Percentiles rank a stretch among this genome's conserved stretches.
Evolutionary conservation across 2,329 filamentous ascomycete species (phyloP).

Genomic region (Aspergillus sp.): DNA sequence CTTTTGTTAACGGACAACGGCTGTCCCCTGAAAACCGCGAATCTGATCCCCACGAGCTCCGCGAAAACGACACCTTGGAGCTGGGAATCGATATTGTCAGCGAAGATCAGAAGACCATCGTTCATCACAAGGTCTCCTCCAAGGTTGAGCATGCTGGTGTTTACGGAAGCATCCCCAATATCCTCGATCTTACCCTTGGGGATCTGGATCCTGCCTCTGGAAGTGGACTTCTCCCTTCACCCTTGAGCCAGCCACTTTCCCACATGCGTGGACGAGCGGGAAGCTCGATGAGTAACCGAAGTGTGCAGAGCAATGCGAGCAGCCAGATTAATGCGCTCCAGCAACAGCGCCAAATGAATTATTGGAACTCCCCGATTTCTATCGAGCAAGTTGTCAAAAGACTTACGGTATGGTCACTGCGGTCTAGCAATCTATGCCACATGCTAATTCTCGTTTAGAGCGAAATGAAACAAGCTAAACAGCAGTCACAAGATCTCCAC

Average conservation of each 20-base stretch:
- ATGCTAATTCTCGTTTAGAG: constrained; percentile 50
- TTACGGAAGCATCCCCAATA: constrained; percentile 64
- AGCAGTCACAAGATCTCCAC: constrained; percentile 80
- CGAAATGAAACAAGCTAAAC: constrained; percentile 84
- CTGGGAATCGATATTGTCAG: constrained; percentile 97
- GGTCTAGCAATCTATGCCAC: constrained; percentile 10
- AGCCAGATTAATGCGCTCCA: constrained; percentile 55
- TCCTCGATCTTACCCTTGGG: constrained; percentile 85
- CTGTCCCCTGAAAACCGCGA: constrained; percentile 92
- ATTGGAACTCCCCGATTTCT: constrained; percentile 82
- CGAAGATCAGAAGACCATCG: constrained; percentile 96
- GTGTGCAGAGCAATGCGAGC: constrained; percentile 51
- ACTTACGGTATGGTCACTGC: constrained; percentile 57
- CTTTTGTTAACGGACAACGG: constrained; percentile 90
- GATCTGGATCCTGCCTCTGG: constrained; percentile 78
- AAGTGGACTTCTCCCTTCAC: constrained; percentile 65
- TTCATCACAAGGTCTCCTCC: constrained; percentile 96
- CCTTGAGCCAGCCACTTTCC: constrained; percentile 58
- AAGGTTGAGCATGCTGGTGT: constrained; percentile 94
- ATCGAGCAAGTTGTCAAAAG: constrained; percentile 93
- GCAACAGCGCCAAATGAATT: constrained; percentile 72
- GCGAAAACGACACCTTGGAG: constrained; percentile 87
- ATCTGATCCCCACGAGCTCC: constrained; percentile 89
- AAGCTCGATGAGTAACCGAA: constrained; percentile 61
- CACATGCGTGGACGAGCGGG: constrained; percentile 67